These are phyloP conservation scores for Tulasnella sp. DNA, from an alignment of 768 basidiomycete species.

Conservation along the genomic window DNA sequence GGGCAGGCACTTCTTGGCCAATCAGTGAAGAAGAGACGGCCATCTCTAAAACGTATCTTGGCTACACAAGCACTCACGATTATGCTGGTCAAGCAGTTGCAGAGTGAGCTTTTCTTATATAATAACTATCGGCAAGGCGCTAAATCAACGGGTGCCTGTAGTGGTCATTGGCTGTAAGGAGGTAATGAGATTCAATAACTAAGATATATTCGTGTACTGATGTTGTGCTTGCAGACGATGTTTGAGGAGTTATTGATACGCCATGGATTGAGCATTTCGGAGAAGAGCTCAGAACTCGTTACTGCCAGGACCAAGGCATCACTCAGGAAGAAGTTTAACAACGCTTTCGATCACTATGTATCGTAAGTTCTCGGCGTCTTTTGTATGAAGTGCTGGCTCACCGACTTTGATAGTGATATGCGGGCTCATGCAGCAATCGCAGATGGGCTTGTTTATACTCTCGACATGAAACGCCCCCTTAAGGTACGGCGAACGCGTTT, in stretches of 20 bases:
- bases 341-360: constrained; percentile 10
- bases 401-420: constrained; percentile 2
- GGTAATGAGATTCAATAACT: neutral
- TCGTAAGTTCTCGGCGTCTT: constrained; percentile 1
- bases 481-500: neutral
- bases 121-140: no score
- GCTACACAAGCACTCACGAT: constrained; percentile 3
- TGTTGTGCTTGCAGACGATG: constrained; percentile 1
- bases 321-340: constrained; percentile 3
- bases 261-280: neutral
- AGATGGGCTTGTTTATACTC: constrained; percentile 10
- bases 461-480: constrained; percentile 1
- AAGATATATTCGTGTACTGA: neutral
- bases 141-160: no score
- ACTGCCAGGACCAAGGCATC: neutral
- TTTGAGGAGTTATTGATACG: constrained; percentile 7
- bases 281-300: neutral
- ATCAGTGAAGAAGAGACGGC: neutral
- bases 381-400: neutral
- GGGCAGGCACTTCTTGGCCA: no score
- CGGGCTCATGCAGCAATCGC: neutral
- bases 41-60: neutral
- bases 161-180: constrained; percentile 1
- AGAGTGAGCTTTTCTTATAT: neutral
- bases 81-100: neutral